Evolutionary conservation across 257 asterid species (phyloP), one percentile per base, ranked within the genome.

Genomic region (Rhazya stricta): DNA sequence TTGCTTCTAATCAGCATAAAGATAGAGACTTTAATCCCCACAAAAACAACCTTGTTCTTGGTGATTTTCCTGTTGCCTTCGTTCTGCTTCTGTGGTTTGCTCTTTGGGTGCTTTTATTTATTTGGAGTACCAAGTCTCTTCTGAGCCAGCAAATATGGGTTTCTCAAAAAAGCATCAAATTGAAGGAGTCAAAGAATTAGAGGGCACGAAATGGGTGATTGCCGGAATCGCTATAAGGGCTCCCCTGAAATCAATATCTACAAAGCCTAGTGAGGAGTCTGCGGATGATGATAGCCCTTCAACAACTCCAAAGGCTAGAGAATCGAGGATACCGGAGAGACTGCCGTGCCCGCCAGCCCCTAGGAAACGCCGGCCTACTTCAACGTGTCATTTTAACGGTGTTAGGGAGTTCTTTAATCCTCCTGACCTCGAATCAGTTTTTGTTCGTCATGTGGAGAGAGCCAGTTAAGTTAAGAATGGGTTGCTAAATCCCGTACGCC

Each of bases 291-390:
- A 76, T 0, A 84, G 65, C 43, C 78, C 87, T 53, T 77, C 91
- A 12, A 92, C 89, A n/a, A 92, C 97, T 3, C 97, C 97, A 54
- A 92, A 96, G 62, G 84, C 89, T n/a, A 87, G 85, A 80, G 91
- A 82, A 21, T 79, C 94, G 3, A 87, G 81, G 67, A 90, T 92
- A 83, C 94, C 96, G 68, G 92, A 85, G 72, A 84, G 75, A 66
- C 51, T 86, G 36, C 72, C 90, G 1, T 92, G 97, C 80, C 97
- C 97, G 8, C 91, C 92, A 39, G 87, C 97, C 43, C 97, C 97
- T 37, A 89, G 90, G 88, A 92, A 92, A 84, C 89, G 86, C 79
- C 89, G 96, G 72, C 89, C 96, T 0, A 63, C 80, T 4, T 74
- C 93, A 1, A 83, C 82, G 0, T 88, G 89, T 78, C 92, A 84